These are phyloP conservation scores for Cercospora beticola DNA, from an alignment of 2,329 filamentous ascomycete genomes.

Conservation along the genomic window DNA sequence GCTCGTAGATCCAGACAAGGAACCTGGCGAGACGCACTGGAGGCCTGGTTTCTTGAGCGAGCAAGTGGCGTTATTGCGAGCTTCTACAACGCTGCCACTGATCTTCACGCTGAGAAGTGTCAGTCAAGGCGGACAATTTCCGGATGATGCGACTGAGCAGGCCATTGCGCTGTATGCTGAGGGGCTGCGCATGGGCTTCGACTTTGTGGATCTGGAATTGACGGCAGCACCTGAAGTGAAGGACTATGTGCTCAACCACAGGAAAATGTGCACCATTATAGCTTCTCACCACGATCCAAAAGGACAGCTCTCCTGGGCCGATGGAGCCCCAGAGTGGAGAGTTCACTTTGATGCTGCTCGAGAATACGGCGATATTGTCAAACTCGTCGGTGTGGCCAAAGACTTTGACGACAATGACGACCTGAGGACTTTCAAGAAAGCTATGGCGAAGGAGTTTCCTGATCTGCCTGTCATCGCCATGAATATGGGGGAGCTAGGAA, in stretches of 20 bases:
- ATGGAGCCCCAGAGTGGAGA: conserved; percentile 70
- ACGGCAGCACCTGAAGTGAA: conserved; percentile 77
- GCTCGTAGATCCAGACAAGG: conserved; percentile 66
- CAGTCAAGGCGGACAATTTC: conserved; percentile 84
- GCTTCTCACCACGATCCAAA: conserved; percentile 91
- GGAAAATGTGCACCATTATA: conserved; percentile 78
- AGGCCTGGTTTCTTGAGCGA: conserved; percentile 71
- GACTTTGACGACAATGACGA: conserved; percentile 82
- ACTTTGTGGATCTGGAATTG: conserved; percentile 93
- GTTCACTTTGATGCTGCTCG: conserved; percentile 85
- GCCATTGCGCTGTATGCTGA: conserved; percentile 73
- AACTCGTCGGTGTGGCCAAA: conserved; percentile 81
- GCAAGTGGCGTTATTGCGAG: conserved; percentile 77
- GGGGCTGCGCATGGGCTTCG: conserved; percentile 78
- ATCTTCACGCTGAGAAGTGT: conserved; percentile 89
- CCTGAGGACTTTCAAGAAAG: conserved; percentile 75
- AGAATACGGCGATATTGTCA: conserved; percentile 89
- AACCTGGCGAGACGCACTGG: conserved; percentile 56
- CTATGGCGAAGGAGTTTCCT: conserved; percentile 69
- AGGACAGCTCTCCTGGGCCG: conserved; percentile 78
- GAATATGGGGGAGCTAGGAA: conserved; percentile 88
- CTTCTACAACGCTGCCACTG: conserved; percentile 70
- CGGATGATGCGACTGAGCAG: conserved; percentile 64
- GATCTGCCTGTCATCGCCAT: conserved; percentile 82
- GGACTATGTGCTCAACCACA: conserved; percentile 50